Base-by-base conservation (phyloP, 805 yeast genomes). In the Kodamaea fukazawae region DNA sequence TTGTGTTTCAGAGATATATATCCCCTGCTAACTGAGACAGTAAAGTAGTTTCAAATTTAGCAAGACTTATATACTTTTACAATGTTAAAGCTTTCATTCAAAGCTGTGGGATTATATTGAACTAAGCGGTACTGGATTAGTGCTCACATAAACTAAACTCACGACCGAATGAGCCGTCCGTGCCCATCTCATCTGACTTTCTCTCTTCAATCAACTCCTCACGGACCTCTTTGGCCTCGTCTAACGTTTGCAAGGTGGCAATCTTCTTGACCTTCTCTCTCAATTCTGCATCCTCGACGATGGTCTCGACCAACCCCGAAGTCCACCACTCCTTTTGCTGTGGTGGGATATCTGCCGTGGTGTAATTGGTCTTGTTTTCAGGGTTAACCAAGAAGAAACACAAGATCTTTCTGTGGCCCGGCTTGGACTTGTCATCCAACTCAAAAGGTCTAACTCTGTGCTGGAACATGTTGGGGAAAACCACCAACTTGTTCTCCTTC, bases 321-420 rank as follows among this genome's bases (percentile, higher is more conserved):
- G 47, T 47, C 54, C 56, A 54, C 73, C 71, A 67, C 10, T 49
- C 53, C 30, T 46, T 28, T 42, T 65, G 70, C 45, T 67, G 71
- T 3, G 70, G 70, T 4, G 70, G 69, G 2, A 67, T 70, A 6
- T 51, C 42, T 2, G 50, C 59, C 0, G 69, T 55, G 4, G 63
- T 28, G 3, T 49, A 40, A 1, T 63, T 65, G n/a, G 26, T 29
- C 1, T 53, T 47, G 41, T 64, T 57, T 40, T 50, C 42, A 1
- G 71, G 71, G 41, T 67, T 71, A n/a, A 57, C 60, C 3, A 69
- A 13, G 40, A 67, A 69, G 41, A 66, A 64, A 37, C 71, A 64
- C 38, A 69, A 47, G 17, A 69, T 66, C 44, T 63, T 64, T 22
- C 73, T 47, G 43, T 57, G 59, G 2, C 73, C 73, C 1, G 57